Conservation (phyloP, 2,329 filamentous ascomycete genomes). For the Aspergillus alliaceus region DNA sequence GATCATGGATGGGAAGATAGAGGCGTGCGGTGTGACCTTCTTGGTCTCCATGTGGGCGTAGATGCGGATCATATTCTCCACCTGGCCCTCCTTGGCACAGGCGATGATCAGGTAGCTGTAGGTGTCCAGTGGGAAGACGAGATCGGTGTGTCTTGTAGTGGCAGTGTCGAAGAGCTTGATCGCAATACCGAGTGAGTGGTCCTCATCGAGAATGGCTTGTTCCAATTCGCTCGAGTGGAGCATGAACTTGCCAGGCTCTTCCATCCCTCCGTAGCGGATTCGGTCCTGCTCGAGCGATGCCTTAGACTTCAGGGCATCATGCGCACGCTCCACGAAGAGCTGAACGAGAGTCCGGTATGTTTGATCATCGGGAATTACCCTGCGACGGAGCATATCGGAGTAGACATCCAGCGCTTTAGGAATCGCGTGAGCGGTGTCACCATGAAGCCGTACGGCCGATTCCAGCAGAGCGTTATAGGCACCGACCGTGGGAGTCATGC, state of each 20-base stretch:
- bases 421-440: slow-evolving; percentile 77
- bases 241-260: slow-evolving; percentile 82
- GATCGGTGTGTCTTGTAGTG: slow-evolving; percentile 58
- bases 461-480: slow-evolving; percentile 91
- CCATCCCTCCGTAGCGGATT: slow-evolving; percentile 80
- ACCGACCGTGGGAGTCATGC: slow-evolving; percentile 74
- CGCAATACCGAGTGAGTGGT: slow-evolving; percentile 82
- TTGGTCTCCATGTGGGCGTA: slow-evolving; percentile 88
- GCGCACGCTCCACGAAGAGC: slow-evolving; percentile 74
- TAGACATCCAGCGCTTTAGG: slow-evolving; percentile 94
- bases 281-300: slow-evolving; percentile 76
- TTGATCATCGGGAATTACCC: slow-evolving; percentile 75
- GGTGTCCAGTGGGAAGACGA: slow-evolving; percentile 73
- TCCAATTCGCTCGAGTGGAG: slow-evolving; percentile 85
- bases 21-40: slow-evolving; percentile 71
- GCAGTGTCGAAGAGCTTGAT: slow-evolving; percentile 83
- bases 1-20: slow-evolving; percentile 91
- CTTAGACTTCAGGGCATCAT: slow-evolving; percentile 75
- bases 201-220: slow-evolving; percentile 79
- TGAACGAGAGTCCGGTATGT: slow-evolving; percentile 88
- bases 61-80: slow-evolving; percentile 85
- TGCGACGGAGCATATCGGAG: slow-evolving; percentile 88
- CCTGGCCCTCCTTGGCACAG: slow-evolving; percentile 76
- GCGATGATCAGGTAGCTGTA: slow-evolving; percentile 84
- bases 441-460: slow-evolving; percentile 79